Base-by-base conservation (phyloP, 2,329 filamentous ascomycete species). In the Clonostachys solani region DNA sequence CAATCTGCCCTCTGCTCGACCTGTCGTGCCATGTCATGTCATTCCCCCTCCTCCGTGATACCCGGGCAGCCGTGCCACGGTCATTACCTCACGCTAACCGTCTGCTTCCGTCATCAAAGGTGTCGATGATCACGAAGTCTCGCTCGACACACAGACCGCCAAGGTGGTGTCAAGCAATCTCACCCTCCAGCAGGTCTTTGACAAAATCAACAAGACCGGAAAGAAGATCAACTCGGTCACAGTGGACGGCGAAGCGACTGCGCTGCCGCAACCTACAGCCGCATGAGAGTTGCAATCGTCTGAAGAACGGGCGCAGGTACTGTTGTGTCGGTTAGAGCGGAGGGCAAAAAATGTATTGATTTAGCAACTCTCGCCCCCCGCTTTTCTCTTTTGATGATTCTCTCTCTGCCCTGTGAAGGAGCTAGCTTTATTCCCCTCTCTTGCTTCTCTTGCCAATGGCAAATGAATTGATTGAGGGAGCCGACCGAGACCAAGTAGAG, bases 181-280 rank as follows among this genome's bases (percentile, higher is more conserved):
- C 52, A 75, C 80, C 49, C 96, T 92, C 74, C 83, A 89, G 55
- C 89, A 83, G 43, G 89, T 96, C 49, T 82, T 95, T 51, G 78
- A 80, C 64, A 95, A 89, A 66, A 96, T 96, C 68, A 84, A 87
- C 78, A 96, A 96, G 83, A 96, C 92, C 12, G 92, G 92, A 61
- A 96, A 96, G 82, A 87, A 86, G 62, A 84, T 96, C 64, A 95
- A 87, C 69, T 83, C 78, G 29, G 87, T 79, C 56, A 81, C 83
- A 73, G 85, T 78, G 19, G 86, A 92, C 62, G 87, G 87, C 17
- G 10, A 18, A n/a, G 15, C 36, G 15, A 18, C 17, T 38, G 36
- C 15, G 15, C 36, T 38, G 36, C 36, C 36, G 23, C 23, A 29
- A 29, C 23, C 23, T 29, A 29, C 23, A 29, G 23, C 23, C 23